Evolutionary conservation across 495 filamentous ascomycete species (phyloP), one percentile per base, ranked within the genome.

Genomic region (Neurospora intermedia): DNA sequence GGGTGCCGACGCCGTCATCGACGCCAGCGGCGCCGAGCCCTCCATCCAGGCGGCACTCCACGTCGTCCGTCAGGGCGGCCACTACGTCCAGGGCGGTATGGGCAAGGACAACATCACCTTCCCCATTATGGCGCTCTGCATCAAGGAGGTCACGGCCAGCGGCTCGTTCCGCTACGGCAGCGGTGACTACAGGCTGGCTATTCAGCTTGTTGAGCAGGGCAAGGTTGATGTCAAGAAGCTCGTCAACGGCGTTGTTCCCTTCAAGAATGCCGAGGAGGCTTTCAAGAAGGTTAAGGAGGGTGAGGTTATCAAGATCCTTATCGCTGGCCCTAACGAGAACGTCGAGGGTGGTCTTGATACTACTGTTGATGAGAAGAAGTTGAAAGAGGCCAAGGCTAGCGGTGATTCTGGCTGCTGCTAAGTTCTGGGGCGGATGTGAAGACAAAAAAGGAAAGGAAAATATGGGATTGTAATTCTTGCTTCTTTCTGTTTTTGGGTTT

Each of bases 81-180:
- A 89, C 0, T 96, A 93, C 79, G 91, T 97, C 2, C 94, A 97
- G 83, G 93, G 88, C 72, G 94, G 94, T 9, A 90, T 96, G 87
- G 94, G 94, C 73, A 89, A 89, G 79, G 77, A 86, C 11, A 89
- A 93, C 75, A 92, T 96, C 81, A 87, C 81, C 16, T 91, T 96
- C 81, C 94, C 94, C 40, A 97, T 97, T 76, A 88, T 93, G 82
- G 87, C 89, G 20, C 84, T 96, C 72, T 92, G 90, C 73, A 85
- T 89, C 41, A 96, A 96, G 82, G 94, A 98, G 83, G 86, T 97
- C 6, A 91, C 87, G 27, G 85, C 92, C 6, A 90, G 90, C 78
- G 94, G 93, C 20, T 91, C 89, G 76, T 97, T 94, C 82, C 88
- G 93, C 38, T 97, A 97, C 79, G 90, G 89, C 10, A 86, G 88